A percentile compares a stretch with the other conserved stretches of the same genome.
These are phyloP conservation scores for Pyrus betulifolia DNA, from an alignment of 306 rosid genomes.

Conservation along the genomic window DNA sequence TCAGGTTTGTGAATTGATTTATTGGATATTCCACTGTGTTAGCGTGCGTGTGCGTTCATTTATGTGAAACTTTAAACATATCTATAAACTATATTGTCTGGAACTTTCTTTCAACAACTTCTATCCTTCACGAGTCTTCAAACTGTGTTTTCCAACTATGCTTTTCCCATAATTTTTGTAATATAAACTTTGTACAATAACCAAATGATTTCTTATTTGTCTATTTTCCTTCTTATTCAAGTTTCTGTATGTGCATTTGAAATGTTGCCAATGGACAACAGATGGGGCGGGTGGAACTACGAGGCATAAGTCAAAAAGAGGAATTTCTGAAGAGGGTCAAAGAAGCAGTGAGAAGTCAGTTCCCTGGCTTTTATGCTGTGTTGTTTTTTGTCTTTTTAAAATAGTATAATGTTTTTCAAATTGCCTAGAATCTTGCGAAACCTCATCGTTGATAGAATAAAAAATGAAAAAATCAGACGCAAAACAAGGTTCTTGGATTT, in stretches of 20 bases:
- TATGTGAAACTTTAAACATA: too few species aligned
- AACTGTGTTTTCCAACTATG: neutral
- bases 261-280: conserved; percentile 24
- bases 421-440: neutral
- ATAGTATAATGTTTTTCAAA: neutral
- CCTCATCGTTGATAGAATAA: neutral
- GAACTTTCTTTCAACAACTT: neutral
- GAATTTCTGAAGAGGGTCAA: conserved; percentile 50
- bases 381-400: neutral
- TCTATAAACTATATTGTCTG: neutral
- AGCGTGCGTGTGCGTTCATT: too few species aligned
- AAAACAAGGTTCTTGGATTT: conserved; percentile 67
- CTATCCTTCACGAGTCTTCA: neutral
- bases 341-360: conserved; percentile 59
- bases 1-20: too few species aligned
- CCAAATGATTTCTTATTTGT: neutral
- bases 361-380: conserved; percentile 1
- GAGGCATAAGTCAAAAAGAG: conserved; percentile 46
- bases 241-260: conserved; percentile 5
- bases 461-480: conserved; percentile 32
- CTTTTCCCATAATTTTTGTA: neutral
- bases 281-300: conserved; percentile 59
- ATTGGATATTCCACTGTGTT: too few species aligned
- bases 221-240: neutral
- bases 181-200: neutral